These are phyloP conservation scores for Epithemia pelagica DNA, from an alignment of 108 stramenopile genomes.

Conservation along the genomic window DNA sequence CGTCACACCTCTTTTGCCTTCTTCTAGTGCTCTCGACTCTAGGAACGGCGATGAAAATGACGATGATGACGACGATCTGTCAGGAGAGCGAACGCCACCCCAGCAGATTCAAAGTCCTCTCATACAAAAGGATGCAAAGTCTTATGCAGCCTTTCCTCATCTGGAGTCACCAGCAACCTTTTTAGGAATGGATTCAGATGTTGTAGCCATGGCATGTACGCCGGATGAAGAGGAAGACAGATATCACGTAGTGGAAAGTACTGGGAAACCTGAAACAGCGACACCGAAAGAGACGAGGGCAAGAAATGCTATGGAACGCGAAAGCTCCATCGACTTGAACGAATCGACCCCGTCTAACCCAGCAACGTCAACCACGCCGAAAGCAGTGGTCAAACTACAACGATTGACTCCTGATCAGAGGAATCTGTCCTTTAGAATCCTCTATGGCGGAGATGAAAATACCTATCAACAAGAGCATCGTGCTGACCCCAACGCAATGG, in stretches of 20 bases:
- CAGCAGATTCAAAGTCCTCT: not conserved
- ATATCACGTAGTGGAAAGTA: too few relatives aligned
- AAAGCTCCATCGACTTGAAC: not conserved
- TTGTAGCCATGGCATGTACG: not conserved
- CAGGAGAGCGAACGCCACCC: not conserved
- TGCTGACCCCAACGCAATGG: not conserved
- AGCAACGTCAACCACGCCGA: not conserved
- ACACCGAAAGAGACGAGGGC: not conserved
- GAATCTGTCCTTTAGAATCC: slow-evolving; percentile 6
- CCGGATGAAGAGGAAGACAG: not conserved
- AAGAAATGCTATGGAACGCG: not conserved
- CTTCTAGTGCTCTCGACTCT: too few relatives aligned
- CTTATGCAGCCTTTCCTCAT: not conserved
- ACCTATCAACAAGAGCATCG: not conserved
- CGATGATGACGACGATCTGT: not conserved
- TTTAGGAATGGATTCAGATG: not conserved
- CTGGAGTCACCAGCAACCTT: slow-evolving; percentile 6
- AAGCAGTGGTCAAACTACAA: not conserved
- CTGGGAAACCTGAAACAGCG: too few relatives aligned
- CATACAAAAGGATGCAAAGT: not conserved
- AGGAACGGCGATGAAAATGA: too few relatives aligned
- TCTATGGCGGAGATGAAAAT: slow-evolving; percentile 11
- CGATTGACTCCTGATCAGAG: not conserved
- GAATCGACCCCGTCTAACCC: not conserved
- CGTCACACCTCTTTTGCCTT: too few relatives aligned